Percentiles rank a stretch among this genome's conserved stretches.
These are phyloP conservation scores for Sodiomyces alkalinus DNA, from an alignment of 2,329 filamentous ascomycete species.

Conservation along the genomic window DNA sequence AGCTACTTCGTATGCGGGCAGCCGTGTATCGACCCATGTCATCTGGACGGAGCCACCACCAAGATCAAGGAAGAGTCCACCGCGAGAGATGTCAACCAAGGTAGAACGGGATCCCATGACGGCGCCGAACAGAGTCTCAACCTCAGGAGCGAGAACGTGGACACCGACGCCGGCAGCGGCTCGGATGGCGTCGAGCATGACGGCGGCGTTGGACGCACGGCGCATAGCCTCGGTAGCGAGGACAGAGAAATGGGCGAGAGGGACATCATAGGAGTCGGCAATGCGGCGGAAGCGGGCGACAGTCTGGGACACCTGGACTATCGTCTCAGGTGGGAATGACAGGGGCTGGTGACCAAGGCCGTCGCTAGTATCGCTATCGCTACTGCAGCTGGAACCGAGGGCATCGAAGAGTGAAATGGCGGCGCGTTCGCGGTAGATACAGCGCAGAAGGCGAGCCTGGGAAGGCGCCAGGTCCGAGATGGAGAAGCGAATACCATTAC, in stretches of 20 bases:
- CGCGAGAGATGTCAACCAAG: conserved; percentile 41
- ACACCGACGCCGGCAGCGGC: conserved; percentile 47
- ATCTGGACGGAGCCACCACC: conserved; percentile 59
- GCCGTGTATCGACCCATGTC: conserved; percentile 41
- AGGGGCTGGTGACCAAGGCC: conserved; percentile 10
- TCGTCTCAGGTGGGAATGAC: conserved; percentile 37
- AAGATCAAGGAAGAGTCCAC: conserved; percentile 73
- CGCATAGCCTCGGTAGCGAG: conserved; percentile 85
- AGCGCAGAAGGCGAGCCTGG: conserved; percentile 56
- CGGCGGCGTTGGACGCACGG: conserved; percentile 56
- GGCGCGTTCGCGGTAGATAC: conserved; percentile 63
- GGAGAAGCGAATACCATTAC: conserved; percentile 88
- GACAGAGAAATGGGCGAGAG: conserved; percentile 48
- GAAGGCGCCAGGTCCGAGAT: conserved; percentile 67
- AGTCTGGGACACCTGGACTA: conserved; percentile 48
- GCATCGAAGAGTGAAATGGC: conserved; percentile 82
- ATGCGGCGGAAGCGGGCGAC: conserved; percentile 57
- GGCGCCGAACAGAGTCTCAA: conserved; percentile 72
- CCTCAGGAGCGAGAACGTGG: conserved; percentile 57
- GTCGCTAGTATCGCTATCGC: conserved; percentile 10
- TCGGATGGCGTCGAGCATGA: conserved; percentile 52
- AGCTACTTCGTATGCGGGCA: conserved; percentile 30
- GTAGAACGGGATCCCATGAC: conserved; percentile 64
- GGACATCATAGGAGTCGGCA: conserved; percentile 56
- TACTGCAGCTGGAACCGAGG: conserved; percentile 19